phyloP scores from a whole-genome alignment of 305 asterid species.

The Lippia alba region DNA sequence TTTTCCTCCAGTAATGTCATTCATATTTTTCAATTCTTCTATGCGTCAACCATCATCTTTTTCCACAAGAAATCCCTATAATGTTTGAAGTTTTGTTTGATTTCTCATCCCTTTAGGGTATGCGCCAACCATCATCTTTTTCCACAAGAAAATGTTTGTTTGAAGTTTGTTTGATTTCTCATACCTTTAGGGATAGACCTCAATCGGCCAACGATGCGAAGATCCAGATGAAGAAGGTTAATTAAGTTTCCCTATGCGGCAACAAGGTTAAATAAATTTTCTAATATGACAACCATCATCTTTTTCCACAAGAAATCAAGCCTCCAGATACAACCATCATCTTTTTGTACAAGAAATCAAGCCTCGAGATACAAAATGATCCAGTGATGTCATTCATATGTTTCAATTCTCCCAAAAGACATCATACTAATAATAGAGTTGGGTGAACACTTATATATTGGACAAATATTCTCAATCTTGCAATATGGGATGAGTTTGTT shows the following conservation, averaged over 20 bases:
- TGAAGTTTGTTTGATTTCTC: constrained; percentile 49
- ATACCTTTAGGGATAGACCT: constrained; percentile 50
- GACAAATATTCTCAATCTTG: too few relatives aligned
- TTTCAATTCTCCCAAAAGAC: constrained; percentile 42
- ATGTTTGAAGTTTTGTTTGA: constrained; percentile 45
- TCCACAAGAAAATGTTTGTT: constrained; percentile 56
- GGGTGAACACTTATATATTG: constrained; percentile 48
- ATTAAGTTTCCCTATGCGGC: too few relatives aligned
- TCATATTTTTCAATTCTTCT: constrained; percentile 45
- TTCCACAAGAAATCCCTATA: constrained; percentile 51
- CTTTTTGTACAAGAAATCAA: too few relatives aligned
- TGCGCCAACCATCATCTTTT: constrained; percentile 42
- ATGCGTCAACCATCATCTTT: constrained; percentile 45
- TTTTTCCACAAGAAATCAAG: too few relatives aligned
- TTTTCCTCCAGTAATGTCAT: constrained; percentile 51
- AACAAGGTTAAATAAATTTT: too few relatives aligned
- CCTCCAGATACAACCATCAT: too few relatives aligned
- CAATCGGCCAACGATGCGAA: constrained; percentile 43
- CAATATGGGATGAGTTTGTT: too few relatives aligned
- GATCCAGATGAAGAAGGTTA: constrained; percentile 49
- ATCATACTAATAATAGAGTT: too few relatives aligned
- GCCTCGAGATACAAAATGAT: constrained; percentile 45
- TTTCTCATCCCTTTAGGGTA: constrained; percentile 54
- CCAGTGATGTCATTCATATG: constrained; percentile 53
- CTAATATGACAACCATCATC: too few relatives aligned